Percentiles rank a stretch among this genome's conserved stretches.
These are phyloP conservation scores for Mycena galericulata DNA, from an alignment of 768 basidiomycete species.

Conservation along the genomic window DNA sequence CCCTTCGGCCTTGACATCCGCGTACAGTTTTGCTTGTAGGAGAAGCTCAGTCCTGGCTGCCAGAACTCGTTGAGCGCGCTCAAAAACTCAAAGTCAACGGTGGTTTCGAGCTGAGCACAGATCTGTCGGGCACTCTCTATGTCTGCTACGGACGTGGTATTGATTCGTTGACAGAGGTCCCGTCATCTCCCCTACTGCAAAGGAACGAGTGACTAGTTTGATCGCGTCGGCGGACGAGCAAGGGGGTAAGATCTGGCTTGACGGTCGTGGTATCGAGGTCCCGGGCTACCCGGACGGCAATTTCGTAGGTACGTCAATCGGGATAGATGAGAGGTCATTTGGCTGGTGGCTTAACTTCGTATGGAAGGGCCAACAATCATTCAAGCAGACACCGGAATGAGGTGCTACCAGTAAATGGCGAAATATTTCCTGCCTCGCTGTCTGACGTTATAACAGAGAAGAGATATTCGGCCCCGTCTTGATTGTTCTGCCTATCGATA, in stretches of 20 bases:
- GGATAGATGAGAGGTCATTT: background rate
- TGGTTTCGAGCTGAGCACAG: conserved; percentile 89
- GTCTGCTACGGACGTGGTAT: conserved; percentile 2
- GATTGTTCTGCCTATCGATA: conserved; percentile 80
- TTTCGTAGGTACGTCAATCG: conserved; percentile 73
- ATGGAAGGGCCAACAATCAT: conserved; percentile 80
- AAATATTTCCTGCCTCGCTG: background rate
- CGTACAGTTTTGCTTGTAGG: conserved; percentile 83
- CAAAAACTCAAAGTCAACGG: conserved; percentile 85
- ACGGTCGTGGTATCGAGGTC: conserved; percentile 81
- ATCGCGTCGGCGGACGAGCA: conserved; percentile 82
- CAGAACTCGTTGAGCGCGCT: conserved; percentile 87
- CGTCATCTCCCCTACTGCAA: conserved; percentile 86
- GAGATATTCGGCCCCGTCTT: conserved; percentile 97
- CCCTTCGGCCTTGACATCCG: background rate
- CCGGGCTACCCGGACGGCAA: conserved; percentile 88
- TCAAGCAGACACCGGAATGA: conserved; percentile 86
- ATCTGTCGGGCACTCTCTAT: conserved; percentile 66
- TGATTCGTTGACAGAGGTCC: conserved; percentile 64
- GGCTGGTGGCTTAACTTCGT: background rate
- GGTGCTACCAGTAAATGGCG: conserved; percentile 80
- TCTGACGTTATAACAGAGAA: conserved; percentile 61
- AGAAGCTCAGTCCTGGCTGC: conserved; percentile 81
- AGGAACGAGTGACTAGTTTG: conserved; percentile 78
- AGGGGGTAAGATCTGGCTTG: conserved; percentile 88